Evolutionary conservation across 192 early-diverging fungal genomes (phyloP), one percentile per base, ranked within the genome.

Genomic region (Radiomyces spectabilis): DNA sequence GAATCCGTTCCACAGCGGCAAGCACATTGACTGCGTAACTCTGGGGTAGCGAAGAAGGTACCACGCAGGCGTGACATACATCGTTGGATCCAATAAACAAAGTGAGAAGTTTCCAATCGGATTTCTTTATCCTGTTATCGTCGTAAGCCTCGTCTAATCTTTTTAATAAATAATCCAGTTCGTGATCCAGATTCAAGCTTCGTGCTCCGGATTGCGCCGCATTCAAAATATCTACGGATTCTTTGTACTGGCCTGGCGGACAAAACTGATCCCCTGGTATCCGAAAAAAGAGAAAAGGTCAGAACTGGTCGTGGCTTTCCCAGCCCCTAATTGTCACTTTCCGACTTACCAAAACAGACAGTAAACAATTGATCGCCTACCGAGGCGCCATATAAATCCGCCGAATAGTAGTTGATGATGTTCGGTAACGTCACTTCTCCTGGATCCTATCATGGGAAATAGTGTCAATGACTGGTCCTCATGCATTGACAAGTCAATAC

Each of bases 41-140:
- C 30, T 15, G 31, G 38, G 50, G 59, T 50, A 49, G 31, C 3
- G 37, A 51, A 19, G 16, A 60, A 21, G 24, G 29, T 0, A 54
- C 59, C 4, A 35, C 39, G 30, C 79, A 81, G 4, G 59, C 58
- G 15, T 73, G 54, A 53, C 81, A 83, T 10, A 73, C 51, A 51
- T 83, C 81, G 51, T 83, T 83, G 5, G 63, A 75, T 29, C 78
- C 78, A 30, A 83, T 74, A 53, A 83, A 81, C 2, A 83, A 39
- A 9, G 63, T 80, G 1, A 81, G 15, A 29, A 77, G 60, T 65
- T 81, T 77, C 66, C 58, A 82, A 37, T 74, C 77, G 12, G 42
- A 46, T 4, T 12, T 8, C 2, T 18, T 10, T 9, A 44, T 21
- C 8, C 45, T 47, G 19, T 74, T 63, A n/a, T 67, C 46, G 1